Conservation (phyloP, 768 basidiomycete genomes). For the Fistulinella prunicolor region DNA sequence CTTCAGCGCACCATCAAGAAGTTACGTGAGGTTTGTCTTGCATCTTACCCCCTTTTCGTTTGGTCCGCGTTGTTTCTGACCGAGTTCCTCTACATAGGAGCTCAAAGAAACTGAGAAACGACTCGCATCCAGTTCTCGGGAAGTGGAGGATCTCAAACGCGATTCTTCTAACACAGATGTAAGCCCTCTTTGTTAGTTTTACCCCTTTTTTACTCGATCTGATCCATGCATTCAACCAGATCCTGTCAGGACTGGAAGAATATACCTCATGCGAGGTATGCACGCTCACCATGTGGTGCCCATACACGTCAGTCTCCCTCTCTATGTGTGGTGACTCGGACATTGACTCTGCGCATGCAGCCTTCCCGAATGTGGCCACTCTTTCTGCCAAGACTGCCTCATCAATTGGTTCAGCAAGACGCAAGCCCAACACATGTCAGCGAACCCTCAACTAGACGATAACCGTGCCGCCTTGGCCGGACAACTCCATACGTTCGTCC, state of each 20-base stretch:
- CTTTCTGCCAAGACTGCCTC: slow-evolving; percentile 63
- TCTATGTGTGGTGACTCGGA: background rate
- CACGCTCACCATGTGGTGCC: slow-evolving; percentile 58
- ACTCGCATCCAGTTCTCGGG: slow-evolving; percentile 10
- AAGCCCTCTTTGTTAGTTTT: background rate
- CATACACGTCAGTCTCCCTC: slow-evolving; percentile 51
- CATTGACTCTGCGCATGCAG: slow-evolving; percentile 33
- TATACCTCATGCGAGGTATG: slow-evolving; percentile 64
- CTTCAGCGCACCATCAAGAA: slow-evolving; percentile 42
- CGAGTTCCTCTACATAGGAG: slow-evolving; percentile 12
- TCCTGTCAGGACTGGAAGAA: slow-evolving; percentile 49
- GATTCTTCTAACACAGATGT: slow-evolving; percentile 7
- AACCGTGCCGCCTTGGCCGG: slow-evolving; percentile 22
- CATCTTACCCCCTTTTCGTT: background rate
- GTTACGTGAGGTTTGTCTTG: slow-evolving; percentile 40
- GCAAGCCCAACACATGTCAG: slow-evolving; percentile 46
- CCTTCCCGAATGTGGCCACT: slow-evolving; percentile 65
- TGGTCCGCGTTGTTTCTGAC: background rate
- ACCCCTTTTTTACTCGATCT: background rate
- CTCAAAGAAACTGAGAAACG: slow-evolving; percentile 9
- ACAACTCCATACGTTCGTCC: slow-evolving; percentile 19
- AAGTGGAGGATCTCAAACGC: slow-evolving; percentile 23
- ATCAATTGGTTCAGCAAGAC: slow-evolving; percentile 51
- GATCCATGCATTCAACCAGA: slow-evolving; percentile 27
- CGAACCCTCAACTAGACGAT: slow-evolving; percentile 44